These are phyloP conservation scores for Pleurotus salmoneostramineus DNA, from an alignment of 768 basidiomycete genomes.

Conservation along the genomic window DNA sequence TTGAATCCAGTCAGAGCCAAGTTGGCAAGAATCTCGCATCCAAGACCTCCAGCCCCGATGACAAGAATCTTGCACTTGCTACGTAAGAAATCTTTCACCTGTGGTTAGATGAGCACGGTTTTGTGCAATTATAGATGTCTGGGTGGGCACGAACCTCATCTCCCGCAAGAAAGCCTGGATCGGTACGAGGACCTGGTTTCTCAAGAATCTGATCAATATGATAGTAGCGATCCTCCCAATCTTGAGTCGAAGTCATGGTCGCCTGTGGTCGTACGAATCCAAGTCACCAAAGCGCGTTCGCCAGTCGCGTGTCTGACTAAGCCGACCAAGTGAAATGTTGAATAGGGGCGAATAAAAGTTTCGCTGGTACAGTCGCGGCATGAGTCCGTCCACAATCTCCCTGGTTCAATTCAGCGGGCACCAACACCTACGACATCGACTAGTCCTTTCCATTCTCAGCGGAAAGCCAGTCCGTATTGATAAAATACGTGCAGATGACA, in stretches of 20 bases:
- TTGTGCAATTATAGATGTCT: background rate
- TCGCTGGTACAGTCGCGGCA: constrained; percentile 11
- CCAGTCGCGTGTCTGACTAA: constrained; percentile 4
- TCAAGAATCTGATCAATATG: constrained; percentile 88
- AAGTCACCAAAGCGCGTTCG: too few relatives aligned
- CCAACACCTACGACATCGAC: constrained; percentile 74
- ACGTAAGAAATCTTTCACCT: constrained; percentile 89
- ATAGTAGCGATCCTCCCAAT: constrained; percentile 63
- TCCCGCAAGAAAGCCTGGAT: constrained; percentile 78
- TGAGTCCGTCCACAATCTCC: constrained; percentile 35
- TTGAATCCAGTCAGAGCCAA: constrained; percentile 95
- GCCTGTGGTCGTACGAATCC: background rate
- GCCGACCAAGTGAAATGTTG: background rate
- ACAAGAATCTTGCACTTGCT: constrained; percentile 89
- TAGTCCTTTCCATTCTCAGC: constrained; percentile 87
- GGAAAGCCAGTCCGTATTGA: constrained; percentile 83
- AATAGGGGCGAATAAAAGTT: background rate
- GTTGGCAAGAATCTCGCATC: constrained; percentile 96
- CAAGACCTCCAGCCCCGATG: constrained; percentile 96
- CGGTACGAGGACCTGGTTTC: constrained; percentile 84
- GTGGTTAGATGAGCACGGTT: constrained; percentile 2
- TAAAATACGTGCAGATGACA: constrained; percentile 86
- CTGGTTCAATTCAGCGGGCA: constrained; percentile 73
- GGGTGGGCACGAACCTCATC: constrained; percentile 53
- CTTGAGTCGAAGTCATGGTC: constrained; percentile 12